A percentile compares a stretch with the other conserved stretches of the same genome.
phyloP scores from a whole-genome alignment of 1,139 yeast species.

The Saccharomyces hybrid region DNA sequence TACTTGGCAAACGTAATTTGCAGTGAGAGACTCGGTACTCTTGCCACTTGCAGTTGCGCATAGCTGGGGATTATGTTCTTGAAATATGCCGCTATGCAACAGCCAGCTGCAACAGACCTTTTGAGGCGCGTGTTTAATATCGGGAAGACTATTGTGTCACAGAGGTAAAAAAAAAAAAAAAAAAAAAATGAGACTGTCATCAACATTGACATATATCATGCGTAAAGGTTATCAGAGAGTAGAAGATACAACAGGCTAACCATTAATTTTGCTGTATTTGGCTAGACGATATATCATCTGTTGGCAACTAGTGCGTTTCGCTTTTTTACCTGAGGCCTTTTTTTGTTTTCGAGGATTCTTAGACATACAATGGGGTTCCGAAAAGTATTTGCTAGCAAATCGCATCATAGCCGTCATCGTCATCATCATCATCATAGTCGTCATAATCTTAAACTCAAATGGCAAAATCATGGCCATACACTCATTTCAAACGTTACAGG shows the following conservation, averaged over 20 bases:
- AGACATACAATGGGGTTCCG: not conserved
- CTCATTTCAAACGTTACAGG: not conserved
- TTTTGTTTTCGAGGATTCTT: not conserved
- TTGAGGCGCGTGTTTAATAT: not conserved
- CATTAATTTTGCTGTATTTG: not conserved
- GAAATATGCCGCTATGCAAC: not conserved
- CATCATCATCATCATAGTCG: not conserved
- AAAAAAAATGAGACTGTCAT: not conserved
- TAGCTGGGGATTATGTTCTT: not conserved
- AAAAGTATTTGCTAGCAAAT: not conserved
- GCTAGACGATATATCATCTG: not conserved
- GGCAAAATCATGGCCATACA: not conserved
- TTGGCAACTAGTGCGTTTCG: not conserved
- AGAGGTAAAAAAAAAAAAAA: not conserved
- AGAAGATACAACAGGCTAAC: not conserved
- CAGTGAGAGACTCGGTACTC: not conserved
- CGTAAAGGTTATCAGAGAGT: not conserved
- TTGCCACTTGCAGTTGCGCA: not conserved
- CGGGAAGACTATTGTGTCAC: not conserved
- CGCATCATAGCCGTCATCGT: not conserved
- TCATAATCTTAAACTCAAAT: not conserved
- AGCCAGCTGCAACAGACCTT: not conserved
- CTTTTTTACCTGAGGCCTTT: not conserved
- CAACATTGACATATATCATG: not conserved
- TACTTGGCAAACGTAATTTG: not conserved